Conservation (phyloP, 2,329 filamentous ascomycete species). For the Xylaria sp. region DNA sequence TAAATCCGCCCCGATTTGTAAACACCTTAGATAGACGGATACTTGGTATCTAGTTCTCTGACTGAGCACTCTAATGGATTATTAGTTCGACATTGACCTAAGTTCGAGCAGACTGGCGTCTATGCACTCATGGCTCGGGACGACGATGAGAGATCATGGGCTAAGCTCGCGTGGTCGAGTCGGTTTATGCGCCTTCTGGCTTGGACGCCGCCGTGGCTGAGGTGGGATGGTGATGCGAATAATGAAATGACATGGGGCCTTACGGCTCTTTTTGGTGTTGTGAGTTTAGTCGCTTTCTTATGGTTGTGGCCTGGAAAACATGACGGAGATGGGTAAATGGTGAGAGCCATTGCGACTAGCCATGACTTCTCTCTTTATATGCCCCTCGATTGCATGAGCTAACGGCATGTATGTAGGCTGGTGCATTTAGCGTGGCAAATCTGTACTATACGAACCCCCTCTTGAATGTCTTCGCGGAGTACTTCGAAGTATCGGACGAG, state of each 20-base stretch:
- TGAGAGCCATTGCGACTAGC: neutral
- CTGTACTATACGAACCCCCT: slow-evolving; percentile 86
- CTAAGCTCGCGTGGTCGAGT: neutral
- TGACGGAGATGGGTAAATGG: neutral
- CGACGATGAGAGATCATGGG: neutral
- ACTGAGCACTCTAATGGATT: neutral
- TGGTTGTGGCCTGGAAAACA: neutral
- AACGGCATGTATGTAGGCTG: slow-evolving; percentile 52
- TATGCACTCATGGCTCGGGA: slow-evolving; percentile 2
- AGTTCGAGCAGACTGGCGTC: neutral
- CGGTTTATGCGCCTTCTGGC: slow-evolving; percentile 24
- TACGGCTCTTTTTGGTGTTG: slow-evolving; percentile 49
- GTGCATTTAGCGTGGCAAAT: slow-evolving; percentile 79
- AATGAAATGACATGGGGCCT: slow-evolving; percentile 47
- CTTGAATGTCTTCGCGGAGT: slow-evolving; percentile 76
- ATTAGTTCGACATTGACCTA: neutral
- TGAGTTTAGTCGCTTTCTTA: slow-evolving; percentile 42
- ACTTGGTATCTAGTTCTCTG: too few relatives aligned
- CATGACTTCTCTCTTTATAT: neutral
- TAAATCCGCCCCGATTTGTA: slow-evolving; percentile 8
- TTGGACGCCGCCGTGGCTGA: slow-evolving; percentile 46
- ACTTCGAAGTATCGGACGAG: slow-evolving; percentile 78
- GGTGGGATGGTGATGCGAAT: slow-evolving; percentile 42
- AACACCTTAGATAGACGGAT: neutral
- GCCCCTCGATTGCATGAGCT: neutral